Conservation (phyloP, 805 yeast genomes). For the Yarrowia phangngaensis region DNA sequence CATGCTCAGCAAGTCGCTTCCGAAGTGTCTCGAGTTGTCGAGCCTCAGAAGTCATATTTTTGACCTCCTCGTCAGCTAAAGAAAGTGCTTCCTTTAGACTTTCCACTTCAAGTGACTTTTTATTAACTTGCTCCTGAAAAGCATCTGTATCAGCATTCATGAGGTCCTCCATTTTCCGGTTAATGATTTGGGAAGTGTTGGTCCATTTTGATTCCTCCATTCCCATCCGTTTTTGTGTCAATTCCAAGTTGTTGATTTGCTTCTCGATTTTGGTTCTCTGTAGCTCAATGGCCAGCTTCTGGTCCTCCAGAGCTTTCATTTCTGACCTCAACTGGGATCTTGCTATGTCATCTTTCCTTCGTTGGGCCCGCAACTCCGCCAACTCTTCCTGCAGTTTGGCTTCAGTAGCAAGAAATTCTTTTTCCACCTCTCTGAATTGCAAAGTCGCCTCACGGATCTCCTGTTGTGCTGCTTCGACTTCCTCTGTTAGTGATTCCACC, state of each 20-base stretch:
- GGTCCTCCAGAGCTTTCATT: slow-evolving; percentile 40
- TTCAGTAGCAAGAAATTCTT: slow-evolving; percentile 35
- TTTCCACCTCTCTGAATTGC: slow-evolving; percentile 5
- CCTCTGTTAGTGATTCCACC: slow-evolving; percentile 39
- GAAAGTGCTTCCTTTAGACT: slow-evolving; percentile 1
- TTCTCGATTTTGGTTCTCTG: slow-evolving; percentile 37
- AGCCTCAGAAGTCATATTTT: neutral
- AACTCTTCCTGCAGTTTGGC: slow-evolving; percentile 35
- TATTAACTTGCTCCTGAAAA: slow-evolving; percentile 30
- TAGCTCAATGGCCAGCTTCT: slow-evolving; percentile 39
- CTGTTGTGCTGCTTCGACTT: slow-evolving; percentile 38
- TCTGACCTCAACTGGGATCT: slow-evolving; percentile 40
- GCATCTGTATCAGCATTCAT: slow-evolving; percentile 28
- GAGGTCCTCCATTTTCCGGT: slow-evolving; percentile 27
- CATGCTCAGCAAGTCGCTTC: slow-evolving; percentile 1
- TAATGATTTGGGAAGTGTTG: slow-evolving; percentile 21
- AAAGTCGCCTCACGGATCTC: slow-evolving; percentile 35
- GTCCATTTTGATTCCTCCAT: slow-evolving; percentile 11
- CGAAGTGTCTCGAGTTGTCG: neutral
- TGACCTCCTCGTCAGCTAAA: slow-evolving; percentile 9
- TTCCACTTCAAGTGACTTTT: slow-evolving; percentile 18
- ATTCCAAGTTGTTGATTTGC: slow-evolving; percentile 31
- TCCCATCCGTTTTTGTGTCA: slow-evolving; percentile 28
- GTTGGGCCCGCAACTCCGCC: slow-evolving; percentile 35
- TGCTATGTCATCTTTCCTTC: slow-evolving; percentile 37